Conservation (phyloP, 371 early-diverging fungal species). For the Circinella minor region DNA sequence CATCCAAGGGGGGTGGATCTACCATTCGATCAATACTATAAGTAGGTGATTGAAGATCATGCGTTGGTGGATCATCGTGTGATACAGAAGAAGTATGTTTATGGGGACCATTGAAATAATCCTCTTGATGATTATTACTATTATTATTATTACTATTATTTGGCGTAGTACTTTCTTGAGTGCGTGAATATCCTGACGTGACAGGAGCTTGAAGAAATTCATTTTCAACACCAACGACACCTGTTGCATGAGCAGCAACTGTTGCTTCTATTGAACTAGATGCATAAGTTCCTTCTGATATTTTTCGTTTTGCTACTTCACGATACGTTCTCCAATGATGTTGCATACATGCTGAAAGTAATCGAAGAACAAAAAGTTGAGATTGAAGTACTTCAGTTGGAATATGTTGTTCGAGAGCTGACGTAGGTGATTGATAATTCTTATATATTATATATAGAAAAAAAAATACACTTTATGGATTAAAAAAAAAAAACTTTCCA, state of each 20-base stretch:
- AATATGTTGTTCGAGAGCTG: slow-evolving; percentile 51
- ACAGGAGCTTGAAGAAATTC: slow-evolving; percentile 21
- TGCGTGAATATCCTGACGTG: slow-evolving; percentile 7
- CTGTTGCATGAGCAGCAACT: slow-evolving; percentile 25
- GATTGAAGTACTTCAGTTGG: slow-evolving; percentile 74
- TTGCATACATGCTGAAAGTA: slow-evolving; percentile 78
- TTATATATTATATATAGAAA: neutral
- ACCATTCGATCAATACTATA: slow-evolving; percentile 11
- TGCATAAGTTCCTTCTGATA: slow-evolving; percentile 14
- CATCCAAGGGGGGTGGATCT: slow-evolving; percentile 80
- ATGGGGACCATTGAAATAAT: too few species aligned
- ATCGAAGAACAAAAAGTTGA: slow-evolving; percentile 74
- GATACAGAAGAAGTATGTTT: neutral
- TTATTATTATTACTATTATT: neutral
- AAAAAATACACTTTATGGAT: too few species aligned
- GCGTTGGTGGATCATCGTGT: neutral
- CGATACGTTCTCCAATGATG: slow-evolving; percentile 72
- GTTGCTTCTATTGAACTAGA: slow-evolving; percentile 19
- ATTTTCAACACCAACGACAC: slow-evolving; percentile 19
- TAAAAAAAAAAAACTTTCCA: neutral
- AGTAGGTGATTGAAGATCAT: slow-evolving; percentile 1
- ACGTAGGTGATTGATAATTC: slow-evolving; percentile 24
- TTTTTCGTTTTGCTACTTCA: slow-evolving; percentile 32
- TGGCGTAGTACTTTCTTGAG: neutral
- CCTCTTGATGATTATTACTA: too few species aligned